Conservation (phyloP, 2,329 filamentous ascomycete species). For the Emmonsiellopsis sp. region DNA sequence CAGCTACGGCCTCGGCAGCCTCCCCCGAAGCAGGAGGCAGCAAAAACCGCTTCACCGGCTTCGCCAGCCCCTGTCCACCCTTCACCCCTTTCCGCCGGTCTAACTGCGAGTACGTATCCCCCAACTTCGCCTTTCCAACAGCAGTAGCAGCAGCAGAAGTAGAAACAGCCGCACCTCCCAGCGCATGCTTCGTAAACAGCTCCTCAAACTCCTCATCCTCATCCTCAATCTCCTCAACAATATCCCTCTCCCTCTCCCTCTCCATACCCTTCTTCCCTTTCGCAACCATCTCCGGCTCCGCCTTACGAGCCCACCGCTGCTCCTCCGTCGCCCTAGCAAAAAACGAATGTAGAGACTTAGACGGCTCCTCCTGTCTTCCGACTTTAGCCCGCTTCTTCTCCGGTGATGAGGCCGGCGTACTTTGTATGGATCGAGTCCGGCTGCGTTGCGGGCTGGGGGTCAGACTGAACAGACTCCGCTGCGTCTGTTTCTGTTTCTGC, state of each 20-base stretch:
- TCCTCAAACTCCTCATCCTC: constrained; percentile 25
- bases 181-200: constrained; percentile 25
- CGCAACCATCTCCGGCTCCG: not conserved
- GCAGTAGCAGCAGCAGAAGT: constrained; percentile 12
- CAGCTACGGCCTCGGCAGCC: too few relatives aligned
- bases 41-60: constrained; percentile 20
- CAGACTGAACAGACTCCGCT: not conserved
- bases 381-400: constrained; percentile 16
- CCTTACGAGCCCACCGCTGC: constrained; percentile 25
- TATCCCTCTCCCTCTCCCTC: constrained; percentile 6
- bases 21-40: constrained; percentile 8
- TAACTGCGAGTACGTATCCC: not conserved
- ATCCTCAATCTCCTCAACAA: constrained; percentile 22
- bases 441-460: not conserved
- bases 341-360: constrained; percentile 32
- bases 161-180: constrained; percentile 8
- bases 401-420: constrained; percentile 21
- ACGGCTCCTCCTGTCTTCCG: constrained; percentile 13
- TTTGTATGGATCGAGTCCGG: not conserved
- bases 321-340: constrained; percentile 30
- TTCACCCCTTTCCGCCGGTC: constrained; percentile 5
- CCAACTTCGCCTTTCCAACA: not conserved
- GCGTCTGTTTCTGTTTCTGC: not conserved
- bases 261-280: constrained; percentile 6
- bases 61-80: not conserved